These are phyloP conservation scores for Ophiostoma fasciatum DNA, from an alignment of 2,329 filamentous ascomycete genomes.

Conservation along the genomic window DNA sequence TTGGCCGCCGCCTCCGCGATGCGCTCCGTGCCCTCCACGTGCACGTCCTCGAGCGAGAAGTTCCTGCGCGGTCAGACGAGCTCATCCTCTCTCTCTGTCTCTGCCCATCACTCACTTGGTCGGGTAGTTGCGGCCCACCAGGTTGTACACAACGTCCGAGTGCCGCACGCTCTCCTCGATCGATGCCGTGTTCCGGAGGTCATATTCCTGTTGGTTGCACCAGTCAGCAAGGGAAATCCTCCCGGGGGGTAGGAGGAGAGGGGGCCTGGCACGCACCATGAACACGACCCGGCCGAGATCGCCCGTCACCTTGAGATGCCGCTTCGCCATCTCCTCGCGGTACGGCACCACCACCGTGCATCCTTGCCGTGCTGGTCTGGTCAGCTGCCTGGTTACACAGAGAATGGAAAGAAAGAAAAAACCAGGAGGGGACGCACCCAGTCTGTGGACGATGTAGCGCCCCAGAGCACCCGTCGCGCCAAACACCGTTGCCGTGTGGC, in stretches of 20 bases:
- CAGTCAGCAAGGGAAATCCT: too few species aligned
- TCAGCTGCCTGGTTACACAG: too few species aligned
- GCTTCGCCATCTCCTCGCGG: constrained; percentile 95
- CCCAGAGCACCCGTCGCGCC: constrained; percentile 92
- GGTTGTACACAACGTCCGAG: constrained; percentile 94
- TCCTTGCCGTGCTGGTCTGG: constrained; percentile 62
- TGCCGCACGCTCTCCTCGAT: constrained; percentile 95
- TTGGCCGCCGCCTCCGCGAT: constrained; percentile 92
- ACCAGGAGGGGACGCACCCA: constrained; percentile 53
- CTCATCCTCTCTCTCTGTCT: background rate
- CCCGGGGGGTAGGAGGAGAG: too few species aligned
- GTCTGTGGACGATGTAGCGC: constrained; percentile 91
- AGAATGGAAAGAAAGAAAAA: constrained; percentile 4
- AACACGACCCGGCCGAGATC: constrained; percentile 85
- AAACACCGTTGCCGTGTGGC: constrained; percentile 94
- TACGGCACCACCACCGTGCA: constrained; percentile 88
- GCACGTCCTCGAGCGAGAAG: constrained; percentile 83
- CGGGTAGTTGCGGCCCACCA: constrained; percentile 85
- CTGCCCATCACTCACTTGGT: constrained; percentile 81
- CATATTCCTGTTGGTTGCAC: constrained; percentile 88
- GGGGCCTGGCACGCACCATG: constrained; percentile 57
- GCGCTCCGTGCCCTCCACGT: constrained; percentile 81
- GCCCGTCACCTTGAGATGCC: constrained; percentile 90
- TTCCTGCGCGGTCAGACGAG: constrained; percentile 44
- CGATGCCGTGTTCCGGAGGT: constrained; percentile 83